Evolutionary conservation across 305 asterid genomes (phyloP).

Genomic region (Solanum hybrid): DNA sequence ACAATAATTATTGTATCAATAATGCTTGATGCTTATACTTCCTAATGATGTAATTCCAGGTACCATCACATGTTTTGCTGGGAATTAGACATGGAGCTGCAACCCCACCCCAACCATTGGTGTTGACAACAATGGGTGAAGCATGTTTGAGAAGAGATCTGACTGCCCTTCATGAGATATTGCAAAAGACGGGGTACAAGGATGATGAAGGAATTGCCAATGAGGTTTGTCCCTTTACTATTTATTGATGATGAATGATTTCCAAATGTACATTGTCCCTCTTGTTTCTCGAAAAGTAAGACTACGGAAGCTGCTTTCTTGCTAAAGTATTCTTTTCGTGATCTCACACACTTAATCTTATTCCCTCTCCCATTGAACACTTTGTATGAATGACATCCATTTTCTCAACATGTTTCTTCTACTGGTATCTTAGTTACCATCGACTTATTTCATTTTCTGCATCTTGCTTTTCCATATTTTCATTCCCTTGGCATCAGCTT

Average conservation of each 20-base stretch:
- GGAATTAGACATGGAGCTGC: conserved; percentile 55
- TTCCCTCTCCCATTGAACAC: not conserved
- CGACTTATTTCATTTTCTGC: not conserved
- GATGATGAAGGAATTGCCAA: conserved; percentile 87
- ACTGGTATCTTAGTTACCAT: not conserved
- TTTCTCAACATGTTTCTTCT: not conserved
- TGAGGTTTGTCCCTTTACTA: conserved; percentile 36
- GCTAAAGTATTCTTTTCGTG: not conserved
- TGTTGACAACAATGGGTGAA: conserved; percentile 76
- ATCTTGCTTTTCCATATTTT: not conserved
- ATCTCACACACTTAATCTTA: not conserved
- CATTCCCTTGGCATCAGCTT: not conserved
- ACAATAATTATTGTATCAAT: not conserved
- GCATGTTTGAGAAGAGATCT: conserved; percentile 91
- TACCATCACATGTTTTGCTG: conserved; percentile 60
- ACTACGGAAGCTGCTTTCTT: not conserved
- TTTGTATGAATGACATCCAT: not conserved
- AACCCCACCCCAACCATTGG: conserved; percentile 32
- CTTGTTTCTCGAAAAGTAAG: not conserved
- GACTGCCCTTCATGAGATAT: conserved; percentile 66
- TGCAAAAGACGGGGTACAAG: conserved; percentile 69
- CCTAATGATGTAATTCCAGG: conserved; percentile 29
- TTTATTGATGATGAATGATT: not conserved
- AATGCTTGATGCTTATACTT: not conserved
- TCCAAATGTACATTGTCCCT: not conserved